phyloP scores from a whole-genome alignment of 202 grass and related monocot genomes.

The Sporobolus alterniflorus region DNA sequence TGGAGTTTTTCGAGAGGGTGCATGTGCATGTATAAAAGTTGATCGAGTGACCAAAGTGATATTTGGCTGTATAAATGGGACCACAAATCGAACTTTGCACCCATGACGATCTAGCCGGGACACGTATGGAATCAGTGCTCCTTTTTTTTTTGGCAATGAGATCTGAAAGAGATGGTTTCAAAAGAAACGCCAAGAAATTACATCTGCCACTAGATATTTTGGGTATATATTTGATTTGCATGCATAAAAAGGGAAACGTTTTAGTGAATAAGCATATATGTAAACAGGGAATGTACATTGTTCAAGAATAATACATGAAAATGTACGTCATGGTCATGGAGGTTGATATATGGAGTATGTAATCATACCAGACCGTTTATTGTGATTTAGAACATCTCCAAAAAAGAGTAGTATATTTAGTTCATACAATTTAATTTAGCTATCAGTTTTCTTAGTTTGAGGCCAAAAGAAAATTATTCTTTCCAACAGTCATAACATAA shows the following conservation, averaged over 20 bases:
- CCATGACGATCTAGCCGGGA: not conserved
- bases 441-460: too few relatives aligned
- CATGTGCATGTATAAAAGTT: too few relatives aligned
- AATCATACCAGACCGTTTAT: too few relatives aligned
- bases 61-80: not conserved
- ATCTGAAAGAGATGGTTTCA: not conserved
- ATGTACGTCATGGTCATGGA: too few relatives aligned
- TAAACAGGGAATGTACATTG: too few relatives aligned
- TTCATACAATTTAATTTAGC: too few relatives aligned
- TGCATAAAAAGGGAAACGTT: not conserved
- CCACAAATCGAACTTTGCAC: conserved; percentile 1
- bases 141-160: not conserved
- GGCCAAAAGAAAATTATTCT: too few relatives aligned
- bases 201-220: not conserved
- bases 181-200: not conserved
- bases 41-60: not conserved
- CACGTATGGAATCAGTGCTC: not conserved
- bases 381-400: too few relatives aligned
- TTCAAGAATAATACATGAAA: not conserved
- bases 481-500: too few relatives aligned
- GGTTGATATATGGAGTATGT: too few relatives aligned
- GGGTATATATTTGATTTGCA: not conserved
- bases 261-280: not conserved
- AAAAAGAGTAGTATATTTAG: too few relatives aligned
- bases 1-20: too few relatives aligned